These are phyloP conservation scores for Amanita phalloides DNA, from an alignment of 768 basidiomycete genomes.

Conservation along the genomic window DNA sequence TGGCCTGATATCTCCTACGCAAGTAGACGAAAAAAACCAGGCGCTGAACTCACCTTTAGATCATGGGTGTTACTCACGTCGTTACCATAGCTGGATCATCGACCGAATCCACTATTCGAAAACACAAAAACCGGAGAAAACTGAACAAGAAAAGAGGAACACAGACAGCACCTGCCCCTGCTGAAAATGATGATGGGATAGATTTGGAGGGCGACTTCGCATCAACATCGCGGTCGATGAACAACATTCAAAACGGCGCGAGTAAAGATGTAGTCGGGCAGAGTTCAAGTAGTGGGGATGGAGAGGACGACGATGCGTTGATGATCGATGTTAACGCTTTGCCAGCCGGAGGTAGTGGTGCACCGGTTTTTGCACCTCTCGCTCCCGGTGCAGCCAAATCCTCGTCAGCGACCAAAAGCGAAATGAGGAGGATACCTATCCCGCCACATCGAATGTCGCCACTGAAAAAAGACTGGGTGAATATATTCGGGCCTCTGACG, in stretches of 20 bases:
- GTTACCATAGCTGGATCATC: not conserved
- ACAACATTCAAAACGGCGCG: not conserved
- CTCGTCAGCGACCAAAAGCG: conserved; percentile 68
- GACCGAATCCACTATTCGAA: not conserved
- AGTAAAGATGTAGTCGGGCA: not conserved
- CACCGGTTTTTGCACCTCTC: conserved; percentile 29
- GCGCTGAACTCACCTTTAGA: not conserved
- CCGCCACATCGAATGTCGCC: conserved; percentile 98
- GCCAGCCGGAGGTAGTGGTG: conserved; percentile 44
- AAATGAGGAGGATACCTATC: conserved; percentile 82
- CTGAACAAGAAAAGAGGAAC: conserved; percentile 6
- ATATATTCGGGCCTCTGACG: conserved; percentile 89
- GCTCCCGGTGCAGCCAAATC: conserved; percentile 54
- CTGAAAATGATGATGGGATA: not conserved
- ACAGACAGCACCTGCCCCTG: not conserved
- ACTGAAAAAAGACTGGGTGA: conserved; percentile 92
- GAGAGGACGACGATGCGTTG: conserved; percentile 8
- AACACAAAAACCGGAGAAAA: conserved; percentile 4
- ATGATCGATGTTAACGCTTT: conserved; percentile 48
- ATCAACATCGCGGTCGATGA: not conserved
- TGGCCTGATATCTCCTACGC: no score
- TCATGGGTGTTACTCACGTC: conserved; percentile 5
- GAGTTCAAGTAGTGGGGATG: not conserved
- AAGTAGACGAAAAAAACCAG: not conserved
- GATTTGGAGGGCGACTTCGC: not conserved